Conservation (phyloP, 768 basidiomycete genomes). For the Panellus pusillus region DNA sequence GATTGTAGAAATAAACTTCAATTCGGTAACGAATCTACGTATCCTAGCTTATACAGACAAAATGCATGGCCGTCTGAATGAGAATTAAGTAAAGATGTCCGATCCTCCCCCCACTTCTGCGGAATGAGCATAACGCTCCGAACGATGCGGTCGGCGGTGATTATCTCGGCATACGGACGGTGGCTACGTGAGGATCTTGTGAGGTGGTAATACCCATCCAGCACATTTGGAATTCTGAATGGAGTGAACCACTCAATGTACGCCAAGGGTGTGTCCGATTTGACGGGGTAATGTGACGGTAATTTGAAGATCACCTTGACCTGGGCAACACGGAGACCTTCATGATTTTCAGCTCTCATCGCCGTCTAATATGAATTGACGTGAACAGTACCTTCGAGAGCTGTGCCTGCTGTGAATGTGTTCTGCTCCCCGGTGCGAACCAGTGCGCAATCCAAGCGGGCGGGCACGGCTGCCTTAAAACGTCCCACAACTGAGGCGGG, state of each 20-base stretch:
- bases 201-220: constrained; percentile 14
- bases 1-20: no score
- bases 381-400: constrained; percentile 1
- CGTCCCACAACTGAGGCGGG: constrained; percentile 1
- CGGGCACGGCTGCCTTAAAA: constrained; percentile 2
- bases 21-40: no score
- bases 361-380: background rate
- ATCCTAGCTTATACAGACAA: constrained; percentile 17
- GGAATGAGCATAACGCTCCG: no score
- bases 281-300: constrained; percentile 20
- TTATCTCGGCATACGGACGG: constrained; percentile 20
- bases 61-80: constrained; percentile 22
- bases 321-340: constrained; percentile 27
- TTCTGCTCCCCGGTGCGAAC: constrained; percentile 18
- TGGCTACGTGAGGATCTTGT: constrained; percentile 10
- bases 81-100: constrained; percentile 15
- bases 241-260: no score
- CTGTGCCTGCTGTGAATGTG: constrained; percentile 2
- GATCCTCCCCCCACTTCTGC: constrained; percentile 3
- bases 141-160: constrained; percentile 16
- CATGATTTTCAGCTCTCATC: background rate
- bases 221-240: constrained; percentile 12
- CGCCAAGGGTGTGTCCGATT: constrained; percentile 14
- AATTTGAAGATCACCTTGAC: constrained; percentile 29
- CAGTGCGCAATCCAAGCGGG: constrained; percentile 22